Conservation (phyloP, 495 filamentous ascomycete species). For the Lasiosphaeria hispida region DNA sequence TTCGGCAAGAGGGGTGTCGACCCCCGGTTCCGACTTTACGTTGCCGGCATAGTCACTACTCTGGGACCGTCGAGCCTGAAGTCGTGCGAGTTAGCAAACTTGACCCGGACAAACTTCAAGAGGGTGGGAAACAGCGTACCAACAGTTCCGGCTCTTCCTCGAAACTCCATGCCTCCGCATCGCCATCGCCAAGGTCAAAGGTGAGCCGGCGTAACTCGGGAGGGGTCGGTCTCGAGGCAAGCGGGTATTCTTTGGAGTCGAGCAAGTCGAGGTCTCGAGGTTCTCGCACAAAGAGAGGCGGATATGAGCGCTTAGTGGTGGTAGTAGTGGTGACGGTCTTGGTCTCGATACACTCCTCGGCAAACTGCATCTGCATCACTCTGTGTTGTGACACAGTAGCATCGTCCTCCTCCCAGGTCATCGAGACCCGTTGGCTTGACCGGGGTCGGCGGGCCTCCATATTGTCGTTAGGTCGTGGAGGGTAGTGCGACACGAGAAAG, state of each 20-base stretch:
- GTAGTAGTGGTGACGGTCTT: conserved; percentile 87
- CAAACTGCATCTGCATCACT: conserved; percentile 50
- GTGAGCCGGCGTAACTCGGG: conserved; percentile 66
- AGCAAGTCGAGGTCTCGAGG: conserved; percentile 70
- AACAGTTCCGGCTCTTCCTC: conserved; percentile 51
- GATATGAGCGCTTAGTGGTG: conserved; percentile 85
- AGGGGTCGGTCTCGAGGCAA: conserved; percentile 79
- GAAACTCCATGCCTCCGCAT: conserved; percentile 61
- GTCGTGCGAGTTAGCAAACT: conserved; percentile 13
- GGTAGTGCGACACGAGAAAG: background rate
- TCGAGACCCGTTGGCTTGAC: conserved; percentile 47
- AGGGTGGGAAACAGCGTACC: conserved; percentile 10
- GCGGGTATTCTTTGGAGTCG: conserved; percentile 85
- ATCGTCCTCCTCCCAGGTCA: conserved; percentile 46
- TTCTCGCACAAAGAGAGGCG: conserved; percentile 74
- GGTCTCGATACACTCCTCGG: conserved; percentile 58
- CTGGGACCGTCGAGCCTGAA: conserved; percentile 33
- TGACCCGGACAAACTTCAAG: no score
- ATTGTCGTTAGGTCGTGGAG: conserved; percentile 14
- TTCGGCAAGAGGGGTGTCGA: conserved; percentile 30
- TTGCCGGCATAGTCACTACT: conserved; percentile 33
- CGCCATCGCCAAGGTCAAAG: conserved; percentile 58
- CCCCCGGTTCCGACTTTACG: conserved; percentile 33
- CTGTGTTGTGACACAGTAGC: conserved; percentile 28
- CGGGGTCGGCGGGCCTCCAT: conserved; percentile 40